phyloP scores from a whole-genome alignment of 768 basidiomycete genomes.

The Mycena filopes region DNA sequence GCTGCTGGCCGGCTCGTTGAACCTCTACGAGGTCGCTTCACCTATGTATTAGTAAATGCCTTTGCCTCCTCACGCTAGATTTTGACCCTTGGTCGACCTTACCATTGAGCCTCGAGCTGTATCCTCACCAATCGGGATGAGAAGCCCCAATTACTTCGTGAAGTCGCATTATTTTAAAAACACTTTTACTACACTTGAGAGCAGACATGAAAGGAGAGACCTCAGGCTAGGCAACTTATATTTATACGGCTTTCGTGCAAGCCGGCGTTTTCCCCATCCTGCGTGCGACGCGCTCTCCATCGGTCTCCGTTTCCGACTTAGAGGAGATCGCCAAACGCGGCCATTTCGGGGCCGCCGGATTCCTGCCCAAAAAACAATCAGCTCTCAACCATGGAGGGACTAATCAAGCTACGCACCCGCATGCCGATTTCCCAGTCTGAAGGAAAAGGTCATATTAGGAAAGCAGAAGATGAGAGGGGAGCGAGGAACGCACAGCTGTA shows the following conservation, averaged over 20 bases:
- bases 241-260: slow-evolving; percentile 20
- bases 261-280: slow-evolving; percentile 16
- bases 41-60: no score
- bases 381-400: neutral
- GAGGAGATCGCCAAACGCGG: slow-evolving; percentile 81
- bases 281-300: neutral
- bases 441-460: slow-evolving; percentile 17
- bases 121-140: no score
- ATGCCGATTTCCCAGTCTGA: slow-evolving; percentile 96
- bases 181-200: slow-evolving; percentile 32
- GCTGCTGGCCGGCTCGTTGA: no score
- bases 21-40: no score
- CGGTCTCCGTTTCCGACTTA: slow-evolving; percentile 45
- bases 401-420: slow-evolving; percentile 52
- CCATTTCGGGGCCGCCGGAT: slow-evolving; percentile 85
- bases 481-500: slow-evolving; percentile 77
- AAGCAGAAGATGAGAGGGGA: slow-evolving; percentile 24
- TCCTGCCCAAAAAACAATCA: slow-evolving; percentile 51
- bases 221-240: slow-evolving; percentile 6
- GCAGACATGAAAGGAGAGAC: slow-evolving; percentile 25
- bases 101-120: no score
- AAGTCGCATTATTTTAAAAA: slow-evolving; percentile 28
- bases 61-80: no score
- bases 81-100: no score
- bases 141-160: neutral